A percentile compares a stretch with the other conserved stretches of the same genome.
These are phyloP conservation scores for Arthrobotrys conoides DNA, from an alignment of 2,329 filamentous ascomycete genomes.

Conservation along the genomic window DNA sequence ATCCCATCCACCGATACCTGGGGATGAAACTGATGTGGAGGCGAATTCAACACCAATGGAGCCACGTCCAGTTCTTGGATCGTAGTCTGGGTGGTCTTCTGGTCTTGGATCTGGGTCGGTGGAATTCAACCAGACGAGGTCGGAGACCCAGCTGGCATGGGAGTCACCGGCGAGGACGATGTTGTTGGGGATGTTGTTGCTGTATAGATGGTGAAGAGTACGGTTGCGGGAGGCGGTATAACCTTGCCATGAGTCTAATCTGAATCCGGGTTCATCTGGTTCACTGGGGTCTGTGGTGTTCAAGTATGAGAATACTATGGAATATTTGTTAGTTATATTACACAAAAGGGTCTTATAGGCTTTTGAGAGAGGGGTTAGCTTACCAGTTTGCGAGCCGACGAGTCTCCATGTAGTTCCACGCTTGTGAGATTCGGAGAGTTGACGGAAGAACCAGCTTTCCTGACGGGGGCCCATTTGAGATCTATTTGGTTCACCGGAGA, in stretches of 20 bases:
- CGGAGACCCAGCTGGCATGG: constrained; percentile 76
- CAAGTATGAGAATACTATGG: constrained; percentile 73
- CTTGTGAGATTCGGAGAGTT: constrained; percentile 72
- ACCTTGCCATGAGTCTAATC: constrained; percentile 76
- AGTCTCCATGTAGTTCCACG: constrained; percentile 80
- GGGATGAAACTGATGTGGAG: constrained; percentile 76
- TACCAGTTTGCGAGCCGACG: constrained; percentile 77
- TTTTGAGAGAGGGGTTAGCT: not conserved
- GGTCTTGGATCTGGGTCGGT: constrained; percentile 32
- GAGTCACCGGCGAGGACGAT: constrained; percentile 80
- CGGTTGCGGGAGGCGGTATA: constrained; percentile 80
- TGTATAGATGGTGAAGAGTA: constrained; percentile 77
- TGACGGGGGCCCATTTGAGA: constrained; percentile 80
- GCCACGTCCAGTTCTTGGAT: constrained; percentile 71
- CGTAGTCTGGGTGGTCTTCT: constrained; percentile 70
- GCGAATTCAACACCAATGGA: constrained; percentile 76
- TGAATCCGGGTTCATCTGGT: constrained; percentile 56
- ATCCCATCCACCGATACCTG: constrained; percentile 74
- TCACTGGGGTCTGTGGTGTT: constrained; percentile 64
- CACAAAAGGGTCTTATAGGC: too few species aligned
- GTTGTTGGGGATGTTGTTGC: constrained; percentile 79
- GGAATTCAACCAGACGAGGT: constrained; percentile 72
- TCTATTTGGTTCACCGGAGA: constrained; percentile 77
- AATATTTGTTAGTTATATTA: not conserved
- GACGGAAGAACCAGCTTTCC: constrained; percentile 80